These are phyloP conservation scores for Phytophthora lateralis DNA, from an alignment of 352 stramenopile genomes.

Conservation along the genomic window DNA sequence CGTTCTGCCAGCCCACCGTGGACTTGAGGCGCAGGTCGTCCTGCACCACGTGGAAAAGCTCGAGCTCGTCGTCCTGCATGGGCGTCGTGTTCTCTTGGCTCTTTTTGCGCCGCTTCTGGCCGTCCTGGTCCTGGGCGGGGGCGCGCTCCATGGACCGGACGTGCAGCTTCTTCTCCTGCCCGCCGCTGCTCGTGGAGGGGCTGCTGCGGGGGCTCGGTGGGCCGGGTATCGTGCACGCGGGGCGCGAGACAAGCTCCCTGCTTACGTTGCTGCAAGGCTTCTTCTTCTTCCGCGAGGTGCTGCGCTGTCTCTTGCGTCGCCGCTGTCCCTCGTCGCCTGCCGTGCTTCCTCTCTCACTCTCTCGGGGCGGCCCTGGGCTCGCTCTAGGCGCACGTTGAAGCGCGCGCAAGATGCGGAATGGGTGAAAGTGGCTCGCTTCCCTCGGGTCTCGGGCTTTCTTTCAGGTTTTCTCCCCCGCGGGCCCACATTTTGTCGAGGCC, in stretches of 20 bases:
- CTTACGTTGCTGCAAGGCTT: background rate
- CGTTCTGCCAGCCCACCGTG: conserved; percentile 91
- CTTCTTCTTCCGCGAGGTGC: conserved; percentile 9
- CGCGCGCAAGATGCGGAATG: conserved; percentile 3
- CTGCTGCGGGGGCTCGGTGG: conserved; percentile 35
- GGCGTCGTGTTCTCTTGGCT: conserved; percentile 46
- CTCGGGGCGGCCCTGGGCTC: background rate
- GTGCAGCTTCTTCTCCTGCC: conserved; percentile 68
- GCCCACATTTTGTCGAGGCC: too few relatives aligned
- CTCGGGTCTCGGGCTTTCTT: background rate
- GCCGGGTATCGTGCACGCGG: conserved; percentile 43
- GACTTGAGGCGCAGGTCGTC: conserved; percentile 88
- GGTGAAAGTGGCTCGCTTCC: background rate
- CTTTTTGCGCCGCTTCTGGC: conserved; percentile 75
- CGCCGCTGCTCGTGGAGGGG: conserved; percentile 36
- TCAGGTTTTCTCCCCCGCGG: background rate
- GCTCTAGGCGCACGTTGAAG: conserved; percentile 2
- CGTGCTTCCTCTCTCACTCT: conserved; percentile 25
- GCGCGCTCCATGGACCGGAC: conserved; percentile 60
- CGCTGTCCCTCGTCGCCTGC: conserved; percentile 24
- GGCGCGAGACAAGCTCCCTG: conserved; percentile 26
- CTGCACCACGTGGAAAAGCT: conserved; percentile 84
- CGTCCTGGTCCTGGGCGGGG: conserved; percentile 51
- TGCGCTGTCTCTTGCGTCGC: conserved; percentile 29
- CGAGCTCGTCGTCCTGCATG: conserved; percentile 85